A percentile compares a stretch with the other conserved stretches of the same genome.
Conservation (phyloP, 139 green algal species). For the Tetratostichococcus sp. region DNA sequence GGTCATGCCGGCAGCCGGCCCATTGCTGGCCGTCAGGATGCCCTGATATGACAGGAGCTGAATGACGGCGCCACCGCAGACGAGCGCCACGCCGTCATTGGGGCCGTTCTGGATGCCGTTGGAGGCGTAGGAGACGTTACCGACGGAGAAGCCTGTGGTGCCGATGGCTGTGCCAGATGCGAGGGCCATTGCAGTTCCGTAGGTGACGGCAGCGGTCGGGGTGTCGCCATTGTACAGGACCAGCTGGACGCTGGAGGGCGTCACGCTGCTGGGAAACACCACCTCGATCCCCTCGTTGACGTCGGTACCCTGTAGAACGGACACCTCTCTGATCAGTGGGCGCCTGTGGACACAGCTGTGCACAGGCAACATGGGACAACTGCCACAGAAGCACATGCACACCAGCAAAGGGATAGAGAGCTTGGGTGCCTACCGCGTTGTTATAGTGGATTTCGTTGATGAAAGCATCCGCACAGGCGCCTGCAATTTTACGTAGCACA, state of each 20-base stretch:
- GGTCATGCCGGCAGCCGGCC: not conserved
- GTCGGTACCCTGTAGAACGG: not conserved
- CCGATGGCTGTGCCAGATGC: not conserved
- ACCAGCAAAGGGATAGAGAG: too few species aligned
- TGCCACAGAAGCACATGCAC: too few species aligned
- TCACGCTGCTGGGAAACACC: not conserved
- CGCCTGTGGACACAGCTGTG: too few species aligned
- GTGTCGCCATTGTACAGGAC: not conserved
- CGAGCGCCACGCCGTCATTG: not conserved
- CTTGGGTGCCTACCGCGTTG: too few species aligned
- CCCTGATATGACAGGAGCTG: not conserved
- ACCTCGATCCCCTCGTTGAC: not conserved
- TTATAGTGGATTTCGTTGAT: not conserved
- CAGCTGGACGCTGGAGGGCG: not conserved
- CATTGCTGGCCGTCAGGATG: not conserved
- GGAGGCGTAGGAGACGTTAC: too few species aligned
- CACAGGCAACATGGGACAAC: too few species aligned
- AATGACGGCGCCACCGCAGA: not conserved
- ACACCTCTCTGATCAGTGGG: too few species aligned
- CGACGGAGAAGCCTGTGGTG: not conserved
- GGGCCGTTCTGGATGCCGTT: not conserved
- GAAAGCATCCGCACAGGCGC: not conserved
- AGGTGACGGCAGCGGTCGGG: too few species aligned
- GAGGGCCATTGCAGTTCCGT: too few species aligned
- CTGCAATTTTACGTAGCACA: not conserved